These are phyloP conservation scores for Boletus subparvulus DNA, from an alignment of 768 basidiomycete species.

Conservation along the genomic window DNA sequence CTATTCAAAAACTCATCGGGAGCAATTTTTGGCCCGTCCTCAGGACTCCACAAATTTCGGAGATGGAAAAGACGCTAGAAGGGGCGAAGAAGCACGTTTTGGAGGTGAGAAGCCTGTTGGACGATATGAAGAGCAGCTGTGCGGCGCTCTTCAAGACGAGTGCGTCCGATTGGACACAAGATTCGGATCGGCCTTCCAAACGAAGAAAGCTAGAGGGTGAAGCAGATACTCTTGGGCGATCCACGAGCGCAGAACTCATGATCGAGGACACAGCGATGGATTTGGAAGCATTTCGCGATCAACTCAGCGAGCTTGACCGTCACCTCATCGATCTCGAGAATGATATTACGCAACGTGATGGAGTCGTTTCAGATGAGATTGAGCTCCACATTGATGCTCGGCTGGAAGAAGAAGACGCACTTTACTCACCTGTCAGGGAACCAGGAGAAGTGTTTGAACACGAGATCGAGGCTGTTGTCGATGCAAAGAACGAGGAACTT, in stretches of 20 bases:
- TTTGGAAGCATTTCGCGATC: constrained; percentile 29
- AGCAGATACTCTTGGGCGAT: neutral
- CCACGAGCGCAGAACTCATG: neutral
- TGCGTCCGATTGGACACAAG: constrained; percentile 7
- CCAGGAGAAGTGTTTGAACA: constrained; percentile 14
- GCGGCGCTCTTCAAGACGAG: constrained; percentile 23
- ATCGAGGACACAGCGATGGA: constrained; percentile 12
- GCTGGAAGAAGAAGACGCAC: constrained; percentile 25
- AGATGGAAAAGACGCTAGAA: constrained; percentile 23
- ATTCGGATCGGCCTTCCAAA: constrained; percentile 27
- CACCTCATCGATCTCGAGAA: constrained; percentile 37
- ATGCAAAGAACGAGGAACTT: constrained; percentile 23
- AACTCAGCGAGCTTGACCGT: constrained; percentile 28
- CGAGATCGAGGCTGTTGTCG: constrained; percentile 28
- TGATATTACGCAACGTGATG: constrained; percentile 36
- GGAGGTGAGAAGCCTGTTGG: constrained; percentile 29
- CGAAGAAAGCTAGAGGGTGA: constrained; percentile 25
- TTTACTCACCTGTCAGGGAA: constrained; percentile 22
- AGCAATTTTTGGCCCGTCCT: constrained; percentile 43
- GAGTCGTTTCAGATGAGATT: constrained; percentile 29
- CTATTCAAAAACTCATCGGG: constrained; percentile 32
- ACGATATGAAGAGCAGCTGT: constrained; percentile 24
- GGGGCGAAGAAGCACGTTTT: constrained; percentile 31
- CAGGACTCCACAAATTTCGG: constrained; percentile 21
- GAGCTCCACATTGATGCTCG: constrained; percentile 31